Percentiles rank a stretch among this genome's conserved stretches.
Evolutionary conservation across 2,329 filamentous ascomycete species (phyloP).

Genomic region (Exophiala oligosperma): DNA sequence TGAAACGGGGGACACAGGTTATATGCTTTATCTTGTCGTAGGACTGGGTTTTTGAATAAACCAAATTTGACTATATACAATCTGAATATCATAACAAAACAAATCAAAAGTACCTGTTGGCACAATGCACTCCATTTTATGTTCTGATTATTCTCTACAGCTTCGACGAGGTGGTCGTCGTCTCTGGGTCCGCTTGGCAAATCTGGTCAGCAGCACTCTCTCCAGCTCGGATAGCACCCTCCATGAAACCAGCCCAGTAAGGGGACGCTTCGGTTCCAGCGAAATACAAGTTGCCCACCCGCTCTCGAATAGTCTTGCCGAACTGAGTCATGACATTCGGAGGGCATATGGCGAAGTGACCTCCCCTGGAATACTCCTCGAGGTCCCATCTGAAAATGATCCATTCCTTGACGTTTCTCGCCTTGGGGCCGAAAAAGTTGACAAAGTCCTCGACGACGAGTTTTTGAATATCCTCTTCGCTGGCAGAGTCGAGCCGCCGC

Average conservation of each 20-base stretch:
- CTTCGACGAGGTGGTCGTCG: no score
- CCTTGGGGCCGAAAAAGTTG: slow-evolving; percentile 15
- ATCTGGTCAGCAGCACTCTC: slow-evolving; percentile 31
- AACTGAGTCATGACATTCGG: slow-evolving; percentile 27
- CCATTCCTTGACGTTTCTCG: slow-evolving; percentile 1
- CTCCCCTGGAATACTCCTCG: slow-evolving; percentile 30
- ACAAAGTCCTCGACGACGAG: slow-evolving; percentile 23
- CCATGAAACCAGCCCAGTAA: slow-evolving; percentile 32
- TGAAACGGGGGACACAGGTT: no score
- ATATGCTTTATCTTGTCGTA: no score
- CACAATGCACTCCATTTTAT: no score
- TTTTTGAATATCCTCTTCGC: slow-evolving; percentile 24
- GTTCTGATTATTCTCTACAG: no score
- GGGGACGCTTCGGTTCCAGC: slow-evolving; percentile 30
- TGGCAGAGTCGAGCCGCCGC: slow-evolving; percentile 25
- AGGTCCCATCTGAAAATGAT: slow-evolving; percentile 30
- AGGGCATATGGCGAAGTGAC: slow-evolving; percentile 29
- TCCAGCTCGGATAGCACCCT: slow-evolving; percentile 31
- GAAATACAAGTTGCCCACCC: slow-evolving; percentile 27
- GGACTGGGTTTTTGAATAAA: no score
- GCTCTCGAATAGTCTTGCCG: slow-evolving; percentile 21
- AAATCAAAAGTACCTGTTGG: no score
- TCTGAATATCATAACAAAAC: no score
- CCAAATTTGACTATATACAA: no score
- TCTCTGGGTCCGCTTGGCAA: background rate